Evolutionary conservation across 768 basidiomycete genomes (phyloP).

Genomic region (Lentinula aciculospora): DNA sequence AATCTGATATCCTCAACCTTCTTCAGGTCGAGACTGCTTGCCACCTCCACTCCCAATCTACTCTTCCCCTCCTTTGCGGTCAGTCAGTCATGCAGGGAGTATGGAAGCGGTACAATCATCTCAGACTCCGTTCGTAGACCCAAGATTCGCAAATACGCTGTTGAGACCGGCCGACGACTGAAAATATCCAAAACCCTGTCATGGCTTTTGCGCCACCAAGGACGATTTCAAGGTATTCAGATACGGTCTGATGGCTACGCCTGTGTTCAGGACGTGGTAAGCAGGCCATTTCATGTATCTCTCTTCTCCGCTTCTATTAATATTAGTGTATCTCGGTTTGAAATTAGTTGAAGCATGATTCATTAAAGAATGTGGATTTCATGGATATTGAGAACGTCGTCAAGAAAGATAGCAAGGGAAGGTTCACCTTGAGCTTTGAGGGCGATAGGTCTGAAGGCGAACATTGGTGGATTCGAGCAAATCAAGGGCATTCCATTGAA

Average conservation of each 20-base stretch:
- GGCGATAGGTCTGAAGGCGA: constrained; percentile 29
- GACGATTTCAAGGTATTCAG: constrained; percentile 46
- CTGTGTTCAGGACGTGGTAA: constrained; percentile 59
- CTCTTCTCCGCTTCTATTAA: not conserved
- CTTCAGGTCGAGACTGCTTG: not conserved
- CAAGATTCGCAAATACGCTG: not conserved
- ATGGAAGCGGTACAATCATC: not conserved
- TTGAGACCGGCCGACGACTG: not conserved
- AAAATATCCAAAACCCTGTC: constrained; percentile 55
- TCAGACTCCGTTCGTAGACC: not conserved
- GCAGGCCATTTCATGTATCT: not conserved
- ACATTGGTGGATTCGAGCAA: constrained; percentile 64
- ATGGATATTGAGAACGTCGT: constrained; percentile 42
- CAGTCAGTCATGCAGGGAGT: not conserved
- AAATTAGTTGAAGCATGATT: constrained; percentile 50
- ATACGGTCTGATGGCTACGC: constrained; percentile 68
- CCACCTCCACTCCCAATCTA: not conserved
- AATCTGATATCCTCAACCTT: not conserved
- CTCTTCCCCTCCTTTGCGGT: not conserved
- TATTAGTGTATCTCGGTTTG: not conserved
- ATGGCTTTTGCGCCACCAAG: constrained; percentile 66
- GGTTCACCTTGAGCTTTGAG: constrained; percentile 33
- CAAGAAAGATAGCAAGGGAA: constrained; percentile 40
- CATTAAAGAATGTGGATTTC: constrained; percentile 46
- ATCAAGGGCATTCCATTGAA: constrained; percentile 62